Percentiles rank a stretch among this genome's conserved stretches.
Conservation (phyloP, 2,329 filamentous ascomycete species). For the Cladosporium sp. region DNA sequence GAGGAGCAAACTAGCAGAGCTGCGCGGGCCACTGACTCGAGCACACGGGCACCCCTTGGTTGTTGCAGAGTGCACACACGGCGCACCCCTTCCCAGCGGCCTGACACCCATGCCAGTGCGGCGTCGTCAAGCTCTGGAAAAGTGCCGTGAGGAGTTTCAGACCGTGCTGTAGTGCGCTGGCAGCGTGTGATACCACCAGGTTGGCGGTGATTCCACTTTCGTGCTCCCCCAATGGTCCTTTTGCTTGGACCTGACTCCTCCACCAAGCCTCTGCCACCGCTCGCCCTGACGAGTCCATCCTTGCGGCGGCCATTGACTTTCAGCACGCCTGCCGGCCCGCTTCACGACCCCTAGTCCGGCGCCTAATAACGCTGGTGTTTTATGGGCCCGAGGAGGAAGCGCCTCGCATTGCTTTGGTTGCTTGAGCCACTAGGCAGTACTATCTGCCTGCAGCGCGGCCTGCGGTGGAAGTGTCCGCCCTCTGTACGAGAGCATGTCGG, state of each 20-base stretch:
- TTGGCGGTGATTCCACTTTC: no score
- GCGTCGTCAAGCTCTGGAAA: neutral
- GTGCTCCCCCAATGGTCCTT: neutral
- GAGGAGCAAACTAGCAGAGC: neutral
- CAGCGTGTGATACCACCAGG: neutral
- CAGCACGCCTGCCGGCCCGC: neutral
- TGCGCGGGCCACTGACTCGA: neutral
- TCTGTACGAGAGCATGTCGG: constrained; percentile 2
- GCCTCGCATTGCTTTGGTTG: no score
- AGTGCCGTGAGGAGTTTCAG: constrained; percentile 4
- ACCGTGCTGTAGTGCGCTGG: neutral
- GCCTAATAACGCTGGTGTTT: constrained; percentile 3
- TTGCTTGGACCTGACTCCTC: neutral
- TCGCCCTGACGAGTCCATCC: no score
- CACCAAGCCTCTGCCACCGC: no score
- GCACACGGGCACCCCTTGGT: neutral
- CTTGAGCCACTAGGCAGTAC: neutral
- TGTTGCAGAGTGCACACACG: neutral
- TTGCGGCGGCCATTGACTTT: neutral
- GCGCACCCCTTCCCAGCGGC: no score
- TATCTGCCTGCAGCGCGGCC: neutral
- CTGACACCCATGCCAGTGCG: neutral
- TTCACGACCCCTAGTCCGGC: neutral
- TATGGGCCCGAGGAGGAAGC: constrained; percentile 1
- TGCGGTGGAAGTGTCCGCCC: neutral